A percentile compares a stretch with the other conserved stretches of the same genome.
phyloP scores from a whole-genome alignment of 2,329 filamentous ascomycete species.

The Phaeosphaeria sp. region DNA sequence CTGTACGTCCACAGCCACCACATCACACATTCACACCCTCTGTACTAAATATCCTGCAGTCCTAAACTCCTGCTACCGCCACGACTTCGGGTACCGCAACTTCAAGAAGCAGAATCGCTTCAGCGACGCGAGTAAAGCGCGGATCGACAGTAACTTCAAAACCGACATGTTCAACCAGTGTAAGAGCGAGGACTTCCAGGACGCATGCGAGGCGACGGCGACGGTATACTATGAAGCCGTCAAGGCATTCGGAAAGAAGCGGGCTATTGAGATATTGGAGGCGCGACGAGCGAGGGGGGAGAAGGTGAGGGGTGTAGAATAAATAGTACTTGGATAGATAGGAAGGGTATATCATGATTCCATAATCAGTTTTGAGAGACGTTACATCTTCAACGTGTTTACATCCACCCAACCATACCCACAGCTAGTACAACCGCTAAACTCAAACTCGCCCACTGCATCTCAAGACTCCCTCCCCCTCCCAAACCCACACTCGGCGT shows the following conservation, averaged over 20 bases:
- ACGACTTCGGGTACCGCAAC: constrained; percentile 64
- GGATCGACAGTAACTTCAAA: constrained; percentile 61
- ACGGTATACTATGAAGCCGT: constrained; percentile 46
- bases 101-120: constrained; percentile 60
- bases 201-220: constrained; percentile 34
- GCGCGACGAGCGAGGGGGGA: constrained; percentile 1
- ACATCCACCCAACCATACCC: neutral
- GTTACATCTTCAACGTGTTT: neutral
- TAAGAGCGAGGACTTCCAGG: constrained; percentile 19
- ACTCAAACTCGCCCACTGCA: neutral
- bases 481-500: neutral
- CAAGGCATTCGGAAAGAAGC: constrained; percentile 27
- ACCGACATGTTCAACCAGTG: constrained; percentile 44
- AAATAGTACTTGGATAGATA: too few species aligned
- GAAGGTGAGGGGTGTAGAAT: too few species aligned
- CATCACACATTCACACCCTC: too few species aligned
- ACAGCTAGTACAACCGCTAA: neutral
- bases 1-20: constrained; percentile 16
- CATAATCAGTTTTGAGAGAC: too few species aligned
- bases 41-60: constrained; percentile 11
- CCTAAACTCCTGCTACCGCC: constrained; percentile 51
- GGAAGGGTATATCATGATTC: too few species aligned
- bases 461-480: neutral
- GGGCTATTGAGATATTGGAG: constrained; percentile 2
- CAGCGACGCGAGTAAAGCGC: constrained; percentile 28